Evolutionary conservation across 2,329 filamentous ascomycete genomes (phyloP).

Genomic region (Leptographium radiaticola): DNA sequence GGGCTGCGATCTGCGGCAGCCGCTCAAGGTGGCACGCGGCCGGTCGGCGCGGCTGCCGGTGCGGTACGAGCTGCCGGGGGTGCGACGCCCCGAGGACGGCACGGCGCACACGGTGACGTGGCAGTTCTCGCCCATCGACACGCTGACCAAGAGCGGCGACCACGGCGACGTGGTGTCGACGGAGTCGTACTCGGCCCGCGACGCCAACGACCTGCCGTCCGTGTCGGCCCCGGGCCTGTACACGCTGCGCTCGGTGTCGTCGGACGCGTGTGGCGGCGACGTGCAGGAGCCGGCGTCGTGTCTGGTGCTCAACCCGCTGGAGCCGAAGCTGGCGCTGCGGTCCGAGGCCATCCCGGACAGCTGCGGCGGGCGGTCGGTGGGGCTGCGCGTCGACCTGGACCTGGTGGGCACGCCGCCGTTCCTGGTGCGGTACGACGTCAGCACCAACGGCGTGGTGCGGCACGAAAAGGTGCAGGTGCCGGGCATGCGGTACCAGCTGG

Average conservation of each 20-base stretch:
- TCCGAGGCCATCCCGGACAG: conserved; percentile 83
- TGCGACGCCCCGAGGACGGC: conserved; percentile 30
- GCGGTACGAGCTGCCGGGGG: conserved; percentile 50
- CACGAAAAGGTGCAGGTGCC: conserved; percentile 44
- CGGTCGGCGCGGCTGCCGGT: conserved; percentile 56
- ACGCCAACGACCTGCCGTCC: conserved; percentile 45
- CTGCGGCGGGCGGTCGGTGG: conserved; percentile 87
- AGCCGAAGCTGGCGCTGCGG: conserved; percentile 63
- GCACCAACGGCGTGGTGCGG: conserved; percentile 44
- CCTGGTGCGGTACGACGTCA: conserved; percentile 62
- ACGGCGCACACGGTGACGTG: conserved; percentile 60
- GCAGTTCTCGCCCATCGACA: conserved; percentile 65
- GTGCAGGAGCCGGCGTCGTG: conserved; percentile 92
- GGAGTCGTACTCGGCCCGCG: conserved; percentile 48
- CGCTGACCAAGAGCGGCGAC: conserved; percentile 56
- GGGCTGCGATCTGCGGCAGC: conserved; percentile 67
- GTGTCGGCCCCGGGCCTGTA: conserved; percentile 78
- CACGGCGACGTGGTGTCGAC: conserved; percentile 46
- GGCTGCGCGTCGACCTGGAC: conserved; percentile 77
- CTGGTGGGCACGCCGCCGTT: conserved; percentile 90
- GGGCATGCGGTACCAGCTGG: conserved; percentile 71
- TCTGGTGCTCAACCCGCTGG: conserved; percentile 76
- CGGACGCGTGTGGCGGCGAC: conserved; percentile 73
- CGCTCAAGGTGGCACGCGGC: conserved; percentile 73
- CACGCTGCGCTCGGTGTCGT: conserved; percentile 66